phyloP scores from a whole-genome alignment of 768 basidiomycete genomes.

The Termitomyces sp. region DNA sequence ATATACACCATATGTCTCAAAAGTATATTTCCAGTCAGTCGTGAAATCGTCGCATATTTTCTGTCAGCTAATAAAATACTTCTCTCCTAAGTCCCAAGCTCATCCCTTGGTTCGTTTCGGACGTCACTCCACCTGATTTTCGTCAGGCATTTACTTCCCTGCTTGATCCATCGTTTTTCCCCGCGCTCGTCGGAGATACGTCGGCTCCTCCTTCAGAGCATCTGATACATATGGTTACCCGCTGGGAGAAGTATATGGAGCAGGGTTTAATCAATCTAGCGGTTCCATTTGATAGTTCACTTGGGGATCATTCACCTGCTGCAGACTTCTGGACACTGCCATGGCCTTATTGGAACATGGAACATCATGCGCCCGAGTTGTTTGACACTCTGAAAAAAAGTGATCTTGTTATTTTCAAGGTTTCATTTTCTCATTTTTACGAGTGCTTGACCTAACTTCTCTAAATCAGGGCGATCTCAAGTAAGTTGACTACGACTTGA shows the following conservation, averaged over 20 bases:
- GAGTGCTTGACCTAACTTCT: not conserved
- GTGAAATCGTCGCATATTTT: not conserved
- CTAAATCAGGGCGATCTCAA: slow-evolving; percentile 75
- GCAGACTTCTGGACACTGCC: slow-evolving; percentile 67
- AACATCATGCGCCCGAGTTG: slow-evolving; percentile 41
- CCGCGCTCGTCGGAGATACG: slow-evolving; percentile 18
- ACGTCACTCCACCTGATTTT: slow-evolving; percentile 89
- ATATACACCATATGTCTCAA: slow-evolving; percentile 74
- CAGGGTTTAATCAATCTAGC: slow-evolving; percentile 68
- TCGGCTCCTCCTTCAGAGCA: slow-evolving; percentile 21
- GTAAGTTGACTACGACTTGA: slow-evolving; percentile 37
- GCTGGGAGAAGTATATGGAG: slow-evolving; percentile 73
- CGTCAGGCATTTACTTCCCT: slow-evolving; percentile 47
- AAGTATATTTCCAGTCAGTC: slow-evolving; percentile 86
- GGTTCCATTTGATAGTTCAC: slow-evolving; percentile 50
- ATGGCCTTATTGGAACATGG: slow-evolving; percentile 74
- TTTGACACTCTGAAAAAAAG: slow-evolving; percentile 47
- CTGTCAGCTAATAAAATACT: not conserved
- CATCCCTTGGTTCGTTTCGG: slow-evolving; percentile 97
- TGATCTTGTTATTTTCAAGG: slow-evolving; percentile 82
- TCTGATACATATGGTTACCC: slow-evolving; percentile 52
- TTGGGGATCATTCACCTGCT: slow-evolving; percentile 35
- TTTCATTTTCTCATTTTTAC: slow-evolving; percentile 12
- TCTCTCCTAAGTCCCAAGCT: slow-evolving; percentile 66
- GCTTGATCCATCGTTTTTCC: slow-evolving; percentile 61